Base-by-base conservation (phyloP, 176 grass and related monocot species). In the Alopecurus myosuroides region DNA sequence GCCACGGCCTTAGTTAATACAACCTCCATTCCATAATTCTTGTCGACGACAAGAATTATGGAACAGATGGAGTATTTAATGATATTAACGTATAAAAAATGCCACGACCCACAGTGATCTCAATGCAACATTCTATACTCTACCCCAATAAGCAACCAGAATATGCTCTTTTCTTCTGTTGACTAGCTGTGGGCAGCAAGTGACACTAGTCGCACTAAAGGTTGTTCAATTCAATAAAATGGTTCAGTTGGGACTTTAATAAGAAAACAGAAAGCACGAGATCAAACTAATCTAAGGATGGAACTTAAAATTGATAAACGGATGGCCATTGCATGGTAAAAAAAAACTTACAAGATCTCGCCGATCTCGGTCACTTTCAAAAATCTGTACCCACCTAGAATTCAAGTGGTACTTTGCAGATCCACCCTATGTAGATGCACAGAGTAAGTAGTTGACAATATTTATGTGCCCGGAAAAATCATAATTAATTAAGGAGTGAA, bases 291-390 rank as follows among this genome's bases (percentile, higher is more conserved):
- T 85, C 39, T 45, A 51, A 56, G 57, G 25, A 63, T 28, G 72
- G 25, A 11, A 42, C 33, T 42, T 51, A 64, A 77, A 30, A 20
- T 18, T 22, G 39, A 42, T 22, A 71, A 51, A 36, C 2, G 48
- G 31, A 19, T 55, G 61, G 9, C 1, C 11, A 29, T 67, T 83
- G 14, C 22, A 86, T 57, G 55, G 12, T 26, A 70, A 57, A 58
- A 22, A 62, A 70, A 80, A 45, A 90, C 97, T 87, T 87, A 99
- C 97, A 89, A 99, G 97, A 82, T 99, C 97, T 79, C 97, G 97
- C 35, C 97, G 89, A 88, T 99, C 97, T 84, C 97, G 79, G 44
- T 99, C 97, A 13, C 97, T 99, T 95, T 94, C 91, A 82, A 99
- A 99, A 56, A 99, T 92, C 53, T 57, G 89, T 65, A 99, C 69